Conservation (phyloP, 495 filamentous ascomycete species). For the Penicillium mononematosum region DNA sequence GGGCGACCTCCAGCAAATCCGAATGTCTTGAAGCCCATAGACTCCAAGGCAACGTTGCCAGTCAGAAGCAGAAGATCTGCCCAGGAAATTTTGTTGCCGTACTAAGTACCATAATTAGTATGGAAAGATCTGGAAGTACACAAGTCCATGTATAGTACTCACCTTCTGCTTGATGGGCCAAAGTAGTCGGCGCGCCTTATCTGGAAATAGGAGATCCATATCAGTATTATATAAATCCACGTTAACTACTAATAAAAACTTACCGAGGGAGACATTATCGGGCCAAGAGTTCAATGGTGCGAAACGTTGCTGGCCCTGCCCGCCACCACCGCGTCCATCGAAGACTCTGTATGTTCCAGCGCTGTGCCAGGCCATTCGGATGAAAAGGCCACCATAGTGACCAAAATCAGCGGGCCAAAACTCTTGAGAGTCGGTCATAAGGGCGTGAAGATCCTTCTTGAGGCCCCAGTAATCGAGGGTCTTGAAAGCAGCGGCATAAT, state of each 20-base stretch:
- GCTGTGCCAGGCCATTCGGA: slow-evolving; percentile 77
- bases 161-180: slow-evolving; percentile 76
- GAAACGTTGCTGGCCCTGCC: slow-evolving; percentile 70
- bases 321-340: slow-evolving; percentile 70
- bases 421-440: slow-evolving; percentile 75
- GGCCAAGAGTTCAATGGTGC: slow-evolving; percentile 79
- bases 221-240: background rate
- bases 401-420: slow-evolving; percentile 78
- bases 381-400: slow-evolving; percentile 73
- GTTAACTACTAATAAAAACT: background rate
- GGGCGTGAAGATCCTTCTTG: slow-evolving; percentile 63
- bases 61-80: slow-evolving; percentile 66
- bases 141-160: background rate
- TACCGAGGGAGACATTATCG: slow-evolving; percentile 65
- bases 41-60: slow-evolving; percentile 72
- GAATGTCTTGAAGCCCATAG: slow-evolving; percentile 71
- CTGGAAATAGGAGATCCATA: background rate
- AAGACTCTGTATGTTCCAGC: slow-evolving; percentile 70
- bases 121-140: background rate
- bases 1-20: slow-evolving; percentile 68
- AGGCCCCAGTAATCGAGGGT: slow-evolving; percentile 65
- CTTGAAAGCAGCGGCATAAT: slow-evolving; percentile 69
- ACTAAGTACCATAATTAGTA: slow-evolving; percentile 27
- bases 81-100: slow-evolving; percentile 78
- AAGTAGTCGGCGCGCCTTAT: slow-evolving; percentile 73